phyloP scores from a whole-genome alignment of 2,329 filamentous ascomycete genomes.

The Lecanicillium sp. region DNA sequence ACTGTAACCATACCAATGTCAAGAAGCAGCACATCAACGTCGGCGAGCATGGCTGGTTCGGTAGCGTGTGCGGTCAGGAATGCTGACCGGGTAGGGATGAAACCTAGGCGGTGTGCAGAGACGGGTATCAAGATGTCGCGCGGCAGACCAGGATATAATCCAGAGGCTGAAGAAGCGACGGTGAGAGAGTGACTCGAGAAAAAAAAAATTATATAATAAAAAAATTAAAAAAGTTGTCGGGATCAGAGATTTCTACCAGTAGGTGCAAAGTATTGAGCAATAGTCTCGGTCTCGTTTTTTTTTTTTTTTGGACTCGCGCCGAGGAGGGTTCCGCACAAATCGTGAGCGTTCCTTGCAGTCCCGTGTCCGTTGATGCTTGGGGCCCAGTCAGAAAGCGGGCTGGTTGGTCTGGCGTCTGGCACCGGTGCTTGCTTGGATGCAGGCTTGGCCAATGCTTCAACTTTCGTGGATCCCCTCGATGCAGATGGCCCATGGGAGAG shows the following conservation, averaged over 20 bases:
- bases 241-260: no score
- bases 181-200: no score
- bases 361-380: conserved; percentile 2
- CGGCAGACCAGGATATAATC: no score
- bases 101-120: conserved; percentile 10
- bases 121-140: no score
- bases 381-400: background rate
- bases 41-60: conserved; percentile 21
- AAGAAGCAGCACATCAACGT: conserved; percentile 29
- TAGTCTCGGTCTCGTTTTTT: no score
- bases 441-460: no score
- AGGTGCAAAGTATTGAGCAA: no score
- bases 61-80: conserved; percentile 5
- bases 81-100: background rate
- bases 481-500: no score
- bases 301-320: background rate
- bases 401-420: background rate
- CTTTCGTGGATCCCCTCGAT: conserved; percentile 5
- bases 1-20: conserved; percentile 29
- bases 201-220: background rate
- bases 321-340: conserved; percentile 3
- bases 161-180: no score
- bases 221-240: no score
- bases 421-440: no score
- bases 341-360: conserved; percentile 12